Base-by-base conservation (phyloP, 768 basidiomycete genomes). In the Myochromella boudieri region DNA sequence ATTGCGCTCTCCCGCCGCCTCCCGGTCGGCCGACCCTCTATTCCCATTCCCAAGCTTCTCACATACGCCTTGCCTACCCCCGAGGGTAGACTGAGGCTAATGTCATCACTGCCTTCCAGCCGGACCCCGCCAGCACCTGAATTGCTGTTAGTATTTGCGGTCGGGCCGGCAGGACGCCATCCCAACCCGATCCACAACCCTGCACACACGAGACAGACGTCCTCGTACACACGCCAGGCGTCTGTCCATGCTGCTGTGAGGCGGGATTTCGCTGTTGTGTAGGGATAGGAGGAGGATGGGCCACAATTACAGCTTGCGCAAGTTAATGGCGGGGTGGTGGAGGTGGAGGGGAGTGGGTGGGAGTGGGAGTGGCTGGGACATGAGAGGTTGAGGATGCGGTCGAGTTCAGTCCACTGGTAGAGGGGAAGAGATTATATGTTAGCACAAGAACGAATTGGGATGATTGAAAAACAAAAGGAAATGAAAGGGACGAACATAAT, bases 161-260 rank as follows among this genome's bases (percentile, higher is more conserved):
- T 68, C n/a, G n/a, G n/a, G n/a, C n/a, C n/a, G n/a, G n/a, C n/a
- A n/a, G n/a, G n/a, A 22, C 83, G 72, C 81, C 77, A 87, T 3
- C 76, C 72, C n/a, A n/a, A n/a, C 11, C 87, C 85, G 57, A 84
- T 77, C 88, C 87, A 91, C n/a, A 90, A 72, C 2, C 86, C 81
- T 0, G 88, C 90, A 57, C 90, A 91, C 36, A 90, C 71, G 31
- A 91, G 70, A 51, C 91, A 92, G 17, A 86, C 84, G 49, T 92
- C 91, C 65, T 93, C 90, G 56, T 92, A 93, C 10, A 91, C 71
- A 20, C 80, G 78, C 87, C 88, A 91, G 6, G 78, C 77, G 51
- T 91, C 90, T 11, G 81, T 75, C 85, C 86, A 89, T 2, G 72
- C 54, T 3, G 79, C 71, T 15, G 76, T 59, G 7, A 70, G 49